Percentiles rank a stretch among this genome's conserved stretches.
These are phyloP conservation scores for Cryptosporidium ubiquitum DNA, from an alignment of 169 alveolate genomes.

Conservation along the genomic window DNA sequence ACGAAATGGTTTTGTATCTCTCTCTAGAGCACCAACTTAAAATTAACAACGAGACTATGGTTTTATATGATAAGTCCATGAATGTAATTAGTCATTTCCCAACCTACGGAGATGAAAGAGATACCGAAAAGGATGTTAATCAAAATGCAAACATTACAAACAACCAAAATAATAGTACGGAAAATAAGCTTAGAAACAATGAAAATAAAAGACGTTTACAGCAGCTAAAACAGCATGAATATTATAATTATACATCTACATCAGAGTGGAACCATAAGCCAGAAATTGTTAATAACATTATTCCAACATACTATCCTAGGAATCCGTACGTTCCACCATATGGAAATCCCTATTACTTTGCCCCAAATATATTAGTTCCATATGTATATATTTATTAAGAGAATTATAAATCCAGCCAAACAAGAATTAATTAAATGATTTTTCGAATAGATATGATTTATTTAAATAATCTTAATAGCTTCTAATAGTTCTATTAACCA, in stretches of 20 bases:
- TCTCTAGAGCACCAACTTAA: conserved; percentile 39
- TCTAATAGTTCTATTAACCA: conserved; percentile 7
- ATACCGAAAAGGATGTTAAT: background rate
- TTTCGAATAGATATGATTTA: background rate
- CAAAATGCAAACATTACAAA: background rate
- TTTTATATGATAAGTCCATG: conserved; percentile 10
- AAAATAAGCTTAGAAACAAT: conserved; percentile 22
- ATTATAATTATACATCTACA: conserved; percentile 67
- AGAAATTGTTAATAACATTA: conserved; percentile 33
- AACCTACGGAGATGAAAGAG: conserved; percentile 17
- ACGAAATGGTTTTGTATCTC: conserved; percentile 31
- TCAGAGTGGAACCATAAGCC: conserved; percentile 67
- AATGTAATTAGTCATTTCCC: conserved; percentile 25
- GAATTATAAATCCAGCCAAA: background rate
- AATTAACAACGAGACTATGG: conserved; percentile 34
- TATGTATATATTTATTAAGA: conserved; percentile 54
- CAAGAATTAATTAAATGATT: background rate
- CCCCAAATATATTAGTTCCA: conserved; percentile 67
- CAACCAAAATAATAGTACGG: background rate
- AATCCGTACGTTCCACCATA: conserved; percentile 72
- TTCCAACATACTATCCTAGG: conserved; percentile 72
- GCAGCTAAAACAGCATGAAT: conserved; percentile 36
- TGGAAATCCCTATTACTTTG: conserved; percentile 72
- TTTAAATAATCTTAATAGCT: background rate
- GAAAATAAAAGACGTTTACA: conserved; percentile 13